Evolutionary conservation across 2,329 filamentous ascomycete species (phyloP), one percentile per base, ranked within the genome.

Genomic region (Aspergillus quadrilineatus): DNA sequence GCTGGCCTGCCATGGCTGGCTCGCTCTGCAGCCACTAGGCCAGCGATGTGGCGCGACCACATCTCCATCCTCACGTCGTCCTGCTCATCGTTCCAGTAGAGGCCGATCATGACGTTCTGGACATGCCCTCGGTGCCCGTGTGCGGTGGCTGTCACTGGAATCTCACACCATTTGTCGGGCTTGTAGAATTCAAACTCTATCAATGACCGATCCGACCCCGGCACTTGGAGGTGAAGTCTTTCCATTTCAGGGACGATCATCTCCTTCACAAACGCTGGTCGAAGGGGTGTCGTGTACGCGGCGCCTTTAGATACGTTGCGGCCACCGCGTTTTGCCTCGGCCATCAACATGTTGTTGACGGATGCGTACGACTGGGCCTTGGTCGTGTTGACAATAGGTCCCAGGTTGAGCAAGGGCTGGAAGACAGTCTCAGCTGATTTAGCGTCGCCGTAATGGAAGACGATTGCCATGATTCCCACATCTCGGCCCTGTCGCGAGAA

Each of bases 1-100:
- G 85, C 76, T 0, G 81, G 81, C 6, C 32, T 2, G 7, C 52
- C 37, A 34, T 49, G 8, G 5, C 14, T n/a, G 4, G 6, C 3
- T 4, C 52, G 44, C 29, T 55, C 52, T n/a, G 22, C 9, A 8
- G 15, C 14, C 1, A 55, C 45, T 4, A 49, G 37, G 1, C 5
- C 28, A 2, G 52, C 52, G 1, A 55, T 36, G 10, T 37, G 9
- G 4, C 28, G 45, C 17, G 37, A 32, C 52, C 52, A 55, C 6
- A 37, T 30, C n/a, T 42, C 26, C 4, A 69, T 69, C 6, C 69
- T 39, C 7, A 57, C 50, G 22, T 63, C 59, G 12, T 56, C 55
- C 42, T 55, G 37, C 5, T 49, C 52, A 22, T 56, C 48, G 50
- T 49, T 55, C 34, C 59, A 55, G 30, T 57, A 50, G 4, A 57